A percentile compares a stretch with the other conserved stretches of the same genome.
Evolutionary conservation across 2,329 filamentous ascomycete genomes (phyloP).

Genomic region (Nigrospora sphaerica): DNA sequence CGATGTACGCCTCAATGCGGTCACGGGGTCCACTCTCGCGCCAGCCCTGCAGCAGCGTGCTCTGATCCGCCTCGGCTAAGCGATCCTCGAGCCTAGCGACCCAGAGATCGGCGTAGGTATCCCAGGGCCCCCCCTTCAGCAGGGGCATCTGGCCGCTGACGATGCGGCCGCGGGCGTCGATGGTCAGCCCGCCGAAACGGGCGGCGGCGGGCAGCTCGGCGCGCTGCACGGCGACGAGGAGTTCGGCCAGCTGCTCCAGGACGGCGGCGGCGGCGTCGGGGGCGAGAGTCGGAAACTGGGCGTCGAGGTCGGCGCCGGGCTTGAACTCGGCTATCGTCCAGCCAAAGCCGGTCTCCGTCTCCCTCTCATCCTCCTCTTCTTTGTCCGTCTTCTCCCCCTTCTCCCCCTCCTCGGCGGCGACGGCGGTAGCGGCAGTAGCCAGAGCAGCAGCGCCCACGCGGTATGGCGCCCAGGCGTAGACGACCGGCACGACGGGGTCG

Average conservation of each 20-base stretch:
- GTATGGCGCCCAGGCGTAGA: slow-evolving; percentile 11
- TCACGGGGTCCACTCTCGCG: background rate
- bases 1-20: slow-evolving; percentile 4
- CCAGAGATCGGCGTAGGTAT: slow-evolving; percentile 3
- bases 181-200: slow-evolving; percentile 12
- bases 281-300: slow-evolving; percentile 6
- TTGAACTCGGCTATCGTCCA: slow-evolving; percentile 18
- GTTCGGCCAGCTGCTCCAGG: slow-evolving; percentile 13
- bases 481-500: slow-evolving; percentile 8
- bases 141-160: slow-evolving; percentile 8
- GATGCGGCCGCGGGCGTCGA: slow-evolving; percentile 8
- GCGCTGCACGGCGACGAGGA: slow-evolving; percentile 11
- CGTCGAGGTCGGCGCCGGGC: slow-evolving; percentile 13
- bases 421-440: no score
- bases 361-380: no score
- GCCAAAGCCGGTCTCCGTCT: slow-evolving; percentile 6
- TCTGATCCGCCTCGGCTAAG: slow-evolving; percentile 3
- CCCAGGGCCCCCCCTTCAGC: slow-evolving; percentile 3
- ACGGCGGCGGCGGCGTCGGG: slow-evolving; percentile 5
- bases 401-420: no score
- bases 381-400: no score
- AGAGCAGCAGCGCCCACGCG: background rate
- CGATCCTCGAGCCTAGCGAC: background rate
- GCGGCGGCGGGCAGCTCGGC: slow-evolving; percentile 8
- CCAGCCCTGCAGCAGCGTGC: slow-evolving; percentile 5